A percentile compares a stretch with the other conserved stretches of the same genome.
phyloP scores from a whole-genome alignment of 768 basidiomycete species.

The Tylopilus sp. region DNA sequence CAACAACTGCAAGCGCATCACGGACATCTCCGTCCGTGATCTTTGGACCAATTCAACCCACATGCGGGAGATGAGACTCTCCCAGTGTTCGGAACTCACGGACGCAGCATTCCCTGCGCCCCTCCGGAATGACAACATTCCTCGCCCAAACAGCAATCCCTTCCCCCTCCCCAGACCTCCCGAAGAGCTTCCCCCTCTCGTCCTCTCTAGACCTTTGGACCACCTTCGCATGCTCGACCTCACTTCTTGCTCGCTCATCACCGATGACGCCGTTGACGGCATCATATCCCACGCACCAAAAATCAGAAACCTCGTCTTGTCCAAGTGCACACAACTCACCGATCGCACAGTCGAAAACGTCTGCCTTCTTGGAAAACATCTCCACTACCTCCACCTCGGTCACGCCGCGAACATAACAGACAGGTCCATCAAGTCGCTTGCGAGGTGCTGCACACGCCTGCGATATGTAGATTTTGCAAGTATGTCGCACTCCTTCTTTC shows the following conservation, averaged over 20 bases:
- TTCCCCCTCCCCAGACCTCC: constrained; percentile 37
- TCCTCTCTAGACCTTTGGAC: constrained; percentile 64
- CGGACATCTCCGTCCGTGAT: constrained; percentile 74
- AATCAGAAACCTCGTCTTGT: constrained; percentile 82
- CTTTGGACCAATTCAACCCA: constrained; percentile 77
- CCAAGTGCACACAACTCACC: constrained; percentile 78
- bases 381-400: constrained; percentile 94
- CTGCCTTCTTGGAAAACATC: constrained; percentile 81
- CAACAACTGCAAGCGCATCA: constrained; percentile 74
- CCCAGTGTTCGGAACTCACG: constrained; percentile 73
- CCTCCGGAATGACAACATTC: constrained; percentile 36
- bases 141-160: constrained; percentile 38
- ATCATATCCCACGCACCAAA: constrained; percentile 78
- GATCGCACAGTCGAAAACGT: constrained; percentile 82
- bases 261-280: constrained; percentile 81
- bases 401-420: constrained; percentile 91
- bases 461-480: constrained; percentile 97
- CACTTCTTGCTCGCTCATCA: constrained; percentile 77
- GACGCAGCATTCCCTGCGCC: constrained; percentile 85
- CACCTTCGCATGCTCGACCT: constrained; percentile 92
- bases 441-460: constrained; percentile 82
- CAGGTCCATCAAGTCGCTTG: constrained; percentile 76
- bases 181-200: constrained; percentile 61
- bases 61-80: constrained; percentile 89
- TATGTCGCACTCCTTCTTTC: constrained; percentile 38